Evolutionary conservation across 805 yeast genomes (phyloP).

Genomic region (Ogataea naganishii): DNA sequence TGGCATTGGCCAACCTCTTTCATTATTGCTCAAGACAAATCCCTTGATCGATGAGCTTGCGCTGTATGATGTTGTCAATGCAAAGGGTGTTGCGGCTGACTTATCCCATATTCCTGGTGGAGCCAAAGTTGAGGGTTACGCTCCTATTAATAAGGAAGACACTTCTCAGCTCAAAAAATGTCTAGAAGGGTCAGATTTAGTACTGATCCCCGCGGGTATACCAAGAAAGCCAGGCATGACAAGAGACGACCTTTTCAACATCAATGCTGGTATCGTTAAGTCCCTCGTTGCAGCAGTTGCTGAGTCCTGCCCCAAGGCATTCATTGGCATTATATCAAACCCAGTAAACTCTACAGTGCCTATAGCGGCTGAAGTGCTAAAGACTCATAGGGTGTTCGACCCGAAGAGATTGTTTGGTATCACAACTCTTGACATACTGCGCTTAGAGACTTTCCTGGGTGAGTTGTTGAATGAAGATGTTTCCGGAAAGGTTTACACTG

Average conservation of each 20-base stretch:
- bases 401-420: constrained; percentile 49
- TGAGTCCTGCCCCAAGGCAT: constrained; percentile 39
- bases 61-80: constrained; percentile 75
- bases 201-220: constrained; percentile 94
- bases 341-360: constrained; percentile 59
- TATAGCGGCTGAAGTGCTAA: constrained; percentile 49
- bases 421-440: constrained; percentile 49
- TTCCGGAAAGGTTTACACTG: constrained; percentile 37
- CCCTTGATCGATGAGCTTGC: constrained; percentile 58
- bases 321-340: constrained; percentile 46
- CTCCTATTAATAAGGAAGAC: constrained; percentile 20
- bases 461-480: constrained; percentile 18
- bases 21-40: constrained; percentile 68
- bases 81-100: constrained; percentile 86
- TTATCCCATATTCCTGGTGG: constrained; percentile 79
- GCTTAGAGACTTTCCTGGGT: constrained; percentile 44
- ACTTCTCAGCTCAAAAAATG: constrained; percentile 28
- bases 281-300: constrained; percentile 44
- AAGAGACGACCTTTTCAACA: constrained; percentile 93
- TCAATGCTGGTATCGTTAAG: constrained; percentile 67
- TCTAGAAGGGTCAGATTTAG: constrained; percentile 71
- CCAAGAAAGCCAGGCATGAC: constrained; percentile 99
- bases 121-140: constrained; percentile 15
- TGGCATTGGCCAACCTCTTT: constrained; percentile 90
- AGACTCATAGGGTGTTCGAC: constrained; percentile 40